phyloP scores from a whole-genome alignment of 2,329 filamentous ascomycete genomes.

The Fusarium nodosum region DNA sequence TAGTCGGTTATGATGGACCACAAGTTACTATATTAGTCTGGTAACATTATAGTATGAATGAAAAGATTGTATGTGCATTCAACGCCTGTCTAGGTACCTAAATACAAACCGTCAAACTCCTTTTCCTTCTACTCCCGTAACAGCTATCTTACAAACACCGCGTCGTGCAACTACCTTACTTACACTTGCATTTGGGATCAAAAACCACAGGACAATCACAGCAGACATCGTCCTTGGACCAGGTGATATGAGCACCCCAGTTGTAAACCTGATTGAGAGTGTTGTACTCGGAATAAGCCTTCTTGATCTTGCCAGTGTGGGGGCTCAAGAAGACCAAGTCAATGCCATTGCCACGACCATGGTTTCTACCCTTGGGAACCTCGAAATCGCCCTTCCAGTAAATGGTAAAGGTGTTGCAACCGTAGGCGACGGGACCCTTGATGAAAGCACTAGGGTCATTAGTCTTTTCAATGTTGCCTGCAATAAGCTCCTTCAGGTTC shows the following conservation, averaged over 20 bases:
- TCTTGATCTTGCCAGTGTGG: constrained; percentile 27
- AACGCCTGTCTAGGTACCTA: background rate
- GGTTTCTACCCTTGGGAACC: constrained; percentile 12
- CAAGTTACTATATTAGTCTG: too few species aligned
- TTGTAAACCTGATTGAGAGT: constrained; percentile 44
- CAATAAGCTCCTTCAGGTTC: constrained; percentile 33
- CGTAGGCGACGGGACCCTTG: constrained; percentile 38
- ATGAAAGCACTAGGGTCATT: constrained; percentile 33
- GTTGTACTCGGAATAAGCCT: constrained; percentile 44
- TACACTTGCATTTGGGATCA: constrained; percentile 38
- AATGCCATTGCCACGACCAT: constrained; percentile 38
- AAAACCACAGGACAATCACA: constrained; percentile 43
- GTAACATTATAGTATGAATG: background rate
- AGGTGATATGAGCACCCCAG: constrained; percentile 41
- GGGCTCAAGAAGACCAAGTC: constrained; percentile 42
- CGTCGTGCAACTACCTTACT: background rate
- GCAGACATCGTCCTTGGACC: constrained; percentile 38
- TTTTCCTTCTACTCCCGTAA: constrained; percentile 9
- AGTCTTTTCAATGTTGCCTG: constrained; percentile 18
- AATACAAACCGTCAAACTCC: constrained; percentile 11
- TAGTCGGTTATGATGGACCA: constrained; percentile 35
- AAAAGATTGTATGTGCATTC: constrained; percentile 13
- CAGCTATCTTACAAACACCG: background rate
- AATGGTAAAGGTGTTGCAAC: constrained; percentile 44
- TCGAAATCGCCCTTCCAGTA: constrained; percentile 46